Evolutionary conservation across 2,329 filamentous ascomycete species (phyloP).

Genomic region (Xylaria sp.): DNA sequence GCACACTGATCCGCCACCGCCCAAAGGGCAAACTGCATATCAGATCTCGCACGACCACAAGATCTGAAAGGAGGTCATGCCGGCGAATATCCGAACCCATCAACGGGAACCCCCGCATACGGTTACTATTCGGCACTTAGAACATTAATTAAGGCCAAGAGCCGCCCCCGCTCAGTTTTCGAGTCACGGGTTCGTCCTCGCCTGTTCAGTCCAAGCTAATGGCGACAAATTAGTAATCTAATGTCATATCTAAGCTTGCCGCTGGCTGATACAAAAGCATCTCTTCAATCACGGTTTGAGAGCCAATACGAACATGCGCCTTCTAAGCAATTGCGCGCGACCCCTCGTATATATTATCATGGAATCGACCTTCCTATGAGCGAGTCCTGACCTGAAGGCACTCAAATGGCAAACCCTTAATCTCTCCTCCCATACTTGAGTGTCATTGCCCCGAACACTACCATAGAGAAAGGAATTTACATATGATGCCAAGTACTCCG

Average conservation of each 20-base stretch:
- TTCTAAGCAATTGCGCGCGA: neutral
- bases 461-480: too few species aligned
- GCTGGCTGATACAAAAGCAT: neutral
- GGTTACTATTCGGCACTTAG: slow-evolving; percentile 3
- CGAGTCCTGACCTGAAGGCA: too few species aligned
- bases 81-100: slow-evolving; percentile 24
- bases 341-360: too few species aligned
- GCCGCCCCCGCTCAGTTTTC: slow-evolving; percentile 13
- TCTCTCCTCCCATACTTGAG: too few species aligned
- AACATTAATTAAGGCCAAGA: slow-evolving; percentile 15
- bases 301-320: neutral
- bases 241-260: neutral
- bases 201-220: neutral
- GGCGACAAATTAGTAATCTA: too few species aligned
- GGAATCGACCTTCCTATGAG: too few species aligned
- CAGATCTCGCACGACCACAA: slow-evolving; percentile 25
- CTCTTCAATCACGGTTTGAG: neutral
- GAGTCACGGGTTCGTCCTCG: slow-evolving; percentile 21
- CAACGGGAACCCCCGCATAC: slow-evolving; percentile 17
- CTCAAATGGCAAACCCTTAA: too few species aligned
- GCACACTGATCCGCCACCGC: neutral
- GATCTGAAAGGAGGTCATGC: slow-evolving; percentile 13
- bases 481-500: neutral
- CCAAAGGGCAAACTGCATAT: slow-evolving; percentile 28
- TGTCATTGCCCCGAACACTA: too few species aligned